phyloP scores from a whole-genome alignment of 2,329 filamentous ascomycete genomes.

The Curvularia sp. region DNA sequence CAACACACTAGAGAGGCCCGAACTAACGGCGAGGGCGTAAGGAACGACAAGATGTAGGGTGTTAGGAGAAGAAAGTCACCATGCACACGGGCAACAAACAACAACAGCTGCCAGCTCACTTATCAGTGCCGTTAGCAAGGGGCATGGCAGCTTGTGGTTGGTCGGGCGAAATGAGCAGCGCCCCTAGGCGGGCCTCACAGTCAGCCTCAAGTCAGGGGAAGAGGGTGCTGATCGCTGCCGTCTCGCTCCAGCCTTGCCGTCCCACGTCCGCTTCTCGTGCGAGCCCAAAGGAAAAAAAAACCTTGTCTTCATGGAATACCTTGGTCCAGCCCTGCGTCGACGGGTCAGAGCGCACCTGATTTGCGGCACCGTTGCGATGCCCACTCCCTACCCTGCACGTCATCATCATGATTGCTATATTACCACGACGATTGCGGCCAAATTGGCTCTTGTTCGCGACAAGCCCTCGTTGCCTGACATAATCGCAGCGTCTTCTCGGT shows the following conservation, averaged over 20 bases:
- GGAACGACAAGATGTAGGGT: constrained; percentile 16
- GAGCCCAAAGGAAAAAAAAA: constrained; percentile 5
- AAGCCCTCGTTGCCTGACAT: constrained; percentile 7
- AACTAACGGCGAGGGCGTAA: constrained; percentile 6
- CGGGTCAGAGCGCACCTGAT: constrained; percentile 10
- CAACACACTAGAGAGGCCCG: neutral
- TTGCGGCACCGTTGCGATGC: constrained; percentile 14
- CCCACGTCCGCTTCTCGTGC: constrained; percentile 16
- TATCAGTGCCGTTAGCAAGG: constrained; percentile 18
- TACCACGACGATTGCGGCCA: neutral
- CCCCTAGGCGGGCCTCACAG: constrained; percentile 18
- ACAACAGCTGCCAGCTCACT: constrained; percentile 7
- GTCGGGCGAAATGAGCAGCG: constrained; percentile 35
- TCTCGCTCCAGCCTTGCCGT: constrained; percentile 18
- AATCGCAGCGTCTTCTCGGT: constrained; percentile 5
- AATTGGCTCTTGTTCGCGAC: neutral
- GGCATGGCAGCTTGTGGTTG: constrained; percentile 24
- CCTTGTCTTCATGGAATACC: neutral
- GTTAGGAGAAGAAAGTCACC: constrained; percentile 10
- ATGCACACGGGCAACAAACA: neutral
- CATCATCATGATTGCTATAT: constrained; percentile 3
- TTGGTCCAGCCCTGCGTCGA: constrained; percentile 2
- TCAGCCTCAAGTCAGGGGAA: constrained; percentile 22
- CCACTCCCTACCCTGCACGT: constrained; percentile 10
- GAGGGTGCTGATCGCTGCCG: constrained; percentile 15